A percentile compares a stretch with the other conserved stretches of the same genome.
Evolutionary conservation across 495 filamentous ascomycete genomes (phyloP).

Genomic region (Hypoxylon trugodes): DNA sequence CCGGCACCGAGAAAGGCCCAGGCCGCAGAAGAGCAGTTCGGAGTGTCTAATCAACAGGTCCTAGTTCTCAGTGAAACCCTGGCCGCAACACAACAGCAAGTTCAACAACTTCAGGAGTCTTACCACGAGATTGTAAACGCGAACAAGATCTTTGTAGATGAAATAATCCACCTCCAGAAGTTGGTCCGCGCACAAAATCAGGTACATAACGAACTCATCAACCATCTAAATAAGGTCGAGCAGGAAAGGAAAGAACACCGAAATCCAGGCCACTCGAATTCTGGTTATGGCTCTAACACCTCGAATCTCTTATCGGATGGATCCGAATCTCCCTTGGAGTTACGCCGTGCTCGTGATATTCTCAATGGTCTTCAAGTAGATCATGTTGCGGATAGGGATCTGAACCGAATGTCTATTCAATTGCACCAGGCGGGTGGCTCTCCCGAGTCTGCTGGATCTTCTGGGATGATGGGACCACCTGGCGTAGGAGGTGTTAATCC

Average conservation of each 20-base stretch:
- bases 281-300: constrained; percentile 46
- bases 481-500: constrained; percentile 45
- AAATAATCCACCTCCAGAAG: constrained; percentile 88
- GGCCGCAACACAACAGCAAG: constrained; percentile 88
- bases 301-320: constrained; percentile 52
- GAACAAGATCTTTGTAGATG: constrained; percentile 85
- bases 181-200: constrained; percentile 78
- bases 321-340: constrained; percentile 74
- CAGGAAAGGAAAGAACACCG: constrained; percentile 54
- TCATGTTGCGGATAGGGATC: constrained; percentile 75
- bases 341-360: constrained; percentile 90
- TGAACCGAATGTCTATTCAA: constrained; percentile 79
- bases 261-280: constrained; percentile 51
- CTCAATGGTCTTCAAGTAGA: constrained; percentile 83
- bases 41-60: constrained; percentile 79
- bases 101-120: constrained; percentile 83
- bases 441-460: constrained; percentile 55
- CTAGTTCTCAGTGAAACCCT: constrained; percentile 88
- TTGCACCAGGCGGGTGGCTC: constrained; percentile 67
- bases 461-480: constrained; percentile 54
- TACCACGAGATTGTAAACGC: constrained; percentile 86
- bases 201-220: constrained; percentile 59
- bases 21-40: constrained; percentile 74
- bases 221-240: constrained; percentile 57
- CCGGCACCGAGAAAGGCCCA: constrained; percentile 86